Evolutionary conservation across 1,284 basidiomycete species (phyloP), one percentile per base, ranked within the genome.

Genomic region (Cerioporus squamosus): DNA sequence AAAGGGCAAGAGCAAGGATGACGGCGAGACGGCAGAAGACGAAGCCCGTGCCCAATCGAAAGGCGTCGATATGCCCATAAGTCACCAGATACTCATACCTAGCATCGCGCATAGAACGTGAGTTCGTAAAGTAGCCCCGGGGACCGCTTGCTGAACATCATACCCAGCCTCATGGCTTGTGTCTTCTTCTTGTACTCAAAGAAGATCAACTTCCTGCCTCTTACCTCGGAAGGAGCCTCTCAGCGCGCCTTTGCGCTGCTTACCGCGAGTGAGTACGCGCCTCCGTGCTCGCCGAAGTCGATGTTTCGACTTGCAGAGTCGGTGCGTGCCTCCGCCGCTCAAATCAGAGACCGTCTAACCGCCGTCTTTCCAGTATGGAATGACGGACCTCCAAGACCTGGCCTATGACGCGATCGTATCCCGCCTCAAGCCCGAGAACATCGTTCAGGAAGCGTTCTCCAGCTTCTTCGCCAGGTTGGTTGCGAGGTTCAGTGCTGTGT

Each of bases 261-360:
- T 23, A 56, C 44, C 23, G 38, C 47, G 10, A 36, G 22, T 9
- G 58, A 53, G 8, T 24, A 36, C n/a, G 23, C 33, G 15, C 55
- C 64, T 5, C 69, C 56, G 2, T 70, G 67, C 47, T 70, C 69
- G 8, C 67, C 69, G 2, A 69, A 70, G 51, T 69, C 67, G 5
- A 68, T 68, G 59, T 70, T 66, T 36, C 65, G 69, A 2, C 44
- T 70, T 0, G 69, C 67, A 10, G 69, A 70, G 31, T 61, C 56
- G 29, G 69, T 70, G 22, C 42, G 26, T 9, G 0, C 14, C 18
- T 38, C 22, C 39, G 3, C 6, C n/a, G 8, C 18, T 3, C 40
- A 15, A 5, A 42, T 15, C 12, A 14, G 5, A 39, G 38, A 39
- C 5, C n/a, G 38, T 15, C 38, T 39, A 10, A 39, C 14, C 5